Evolutionary conservation across 305 asterid species (phyloP).

Genomic region (Fraxinus ornus): DNA sequence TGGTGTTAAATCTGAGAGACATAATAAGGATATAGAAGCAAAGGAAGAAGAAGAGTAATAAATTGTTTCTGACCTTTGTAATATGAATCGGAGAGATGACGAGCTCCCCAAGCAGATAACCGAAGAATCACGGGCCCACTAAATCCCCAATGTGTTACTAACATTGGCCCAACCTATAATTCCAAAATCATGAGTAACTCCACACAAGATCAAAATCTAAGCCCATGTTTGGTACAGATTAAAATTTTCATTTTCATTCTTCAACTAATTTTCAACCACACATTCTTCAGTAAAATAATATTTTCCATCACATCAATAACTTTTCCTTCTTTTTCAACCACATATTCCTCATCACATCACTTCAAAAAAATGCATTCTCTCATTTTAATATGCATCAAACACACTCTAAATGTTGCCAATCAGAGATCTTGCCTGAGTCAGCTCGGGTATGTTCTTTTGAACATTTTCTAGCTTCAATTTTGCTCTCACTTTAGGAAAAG

Average conservation of each 20-base stretch:
- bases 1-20: slow-evolving; percentile 23
- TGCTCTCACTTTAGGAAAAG: slow-evolving; percentile 78
- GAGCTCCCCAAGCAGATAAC: slow-evolving; percentile 97
- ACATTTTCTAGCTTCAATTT: slow-evolving; percentile 58
- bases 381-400: no score
- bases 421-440: slow-evolving; percentile 68
- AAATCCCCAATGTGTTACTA: slow-evolving; percentile 96
- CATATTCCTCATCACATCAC: no score
- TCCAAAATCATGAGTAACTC: slow-evolving; percentile 29
- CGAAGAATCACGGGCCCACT: slow-evolving; percentile 95
- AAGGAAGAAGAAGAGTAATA: slow-evolving; percentile 1
- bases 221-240: no score
- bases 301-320: no score
- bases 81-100: slow-evolving; percentile 62
- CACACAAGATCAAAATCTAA: slow-evolving; percentile 12
- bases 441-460: slow-evolving; percentile 63
- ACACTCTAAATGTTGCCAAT: not conserved
- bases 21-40: slow-evolving; percentile 1
- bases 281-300: no score
- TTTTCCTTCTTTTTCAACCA: no score
- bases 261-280: no score
- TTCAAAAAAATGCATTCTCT: no score
- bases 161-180: slow-evolving; percentile 79
- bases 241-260: no score
- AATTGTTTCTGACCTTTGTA: slow-evolving; percentile 58